Evolutionary conservation across 768 basidiomycete species (phyloP), one percentile per base, ranked within the genome.

Genomic region (Postia placenta): DNA sequence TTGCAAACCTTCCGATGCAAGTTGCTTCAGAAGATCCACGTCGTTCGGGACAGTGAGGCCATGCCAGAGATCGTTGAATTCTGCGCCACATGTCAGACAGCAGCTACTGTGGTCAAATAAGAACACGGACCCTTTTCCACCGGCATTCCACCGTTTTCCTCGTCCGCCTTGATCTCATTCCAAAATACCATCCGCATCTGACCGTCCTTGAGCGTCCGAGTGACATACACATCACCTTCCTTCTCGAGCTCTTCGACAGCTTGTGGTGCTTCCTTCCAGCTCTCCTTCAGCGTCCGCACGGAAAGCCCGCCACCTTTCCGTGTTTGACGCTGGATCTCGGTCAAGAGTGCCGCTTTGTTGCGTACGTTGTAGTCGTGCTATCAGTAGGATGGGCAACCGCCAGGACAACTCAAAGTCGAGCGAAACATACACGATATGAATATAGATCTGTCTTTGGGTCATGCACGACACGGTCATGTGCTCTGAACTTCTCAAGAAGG

Each of bases 241-340:
- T 86, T 79, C 64, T 92, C 90, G n/a, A 94, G 73, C 64, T 93
- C 89, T 61, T 92, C 89, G 38, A 94, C 83, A 0, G 87, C 88
- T 38, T 74, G 69, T 1, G 85, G 84, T 0, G 92, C 87, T 56
- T 89, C 87, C 57, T 89, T 87, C 91, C 92, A 96, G 12, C 87
- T 85, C 63, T 95, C 92, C 60, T 93, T 92, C 36, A 96, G 70
- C 1, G 81, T 75, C 17, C 89, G 81, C 25, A 95, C 85, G 12
- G 89, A 80, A 25, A 95, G 80, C 2, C 92, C 92, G 2, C 89
- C 86, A 11, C 90, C 91, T 56, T 84, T 85, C 24, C 83, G 80
- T 1, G 88, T 87, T 57, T 88, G 82, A 1, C 87, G 81, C 60
- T 92, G 88, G 30, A 96, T 90, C 63, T 94, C 88, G 0, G 82